Base-by-base conservation (phyloP, 768 basidiomycete species). In the Mycena metata region DNA sequence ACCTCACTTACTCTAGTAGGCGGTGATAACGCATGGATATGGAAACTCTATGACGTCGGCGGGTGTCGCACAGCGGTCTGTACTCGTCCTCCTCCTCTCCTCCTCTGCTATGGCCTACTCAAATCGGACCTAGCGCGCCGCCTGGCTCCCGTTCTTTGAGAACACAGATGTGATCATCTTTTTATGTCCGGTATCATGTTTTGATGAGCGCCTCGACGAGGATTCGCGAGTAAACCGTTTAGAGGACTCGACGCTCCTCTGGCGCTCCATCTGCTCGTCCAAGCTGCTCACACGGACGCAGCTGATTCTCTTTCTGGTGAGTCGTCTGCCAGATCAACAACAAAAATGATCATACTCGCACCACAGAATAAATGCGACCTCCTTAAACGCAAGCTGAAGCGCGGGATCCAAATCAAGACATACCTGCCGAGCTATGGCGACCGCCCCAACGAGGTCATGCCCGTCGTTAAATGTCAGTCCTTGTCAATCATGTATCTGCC, bases 61-160 rank as follows among this genome's bases (percentile, higher is more conserved):
- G 92, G 90, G 19, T 90, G 89, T 67, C 87, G 92, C 60, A 91
- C 91, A 8, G 80, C 82, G 79, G 91, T 91, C 74, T 23, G 83
- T 76, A 41, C 49, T 47, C 59, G 60, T 6, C 49, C 59, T 61
- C 41, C 62, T 45, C 41, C 15, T 23, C 30, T 26, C 11, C 35
- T 50, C 1, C 21, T 24, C 26, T 24, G 45, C 19, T n/a, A 52
- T 42, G 64, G 15, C 26, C n/a, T 43, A 26, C 52, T 74, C 50
- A 76, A 50, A 62, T 62, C 45, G 21, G 16, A 72, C 64, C 0
- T 73, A 93, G 90, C 92, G 93, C 43, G 81, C 88, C 23, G 90
- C 90, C 0, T 95, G 93, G 93, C 80, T 92, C 21, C 91, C 92
- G 0, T 95, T 89, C 78, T 94, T 95, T 74, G 90, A 94, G 59